Base-by-base conservation (phyloP, 345 rosid species). In the Conringia planisiliqua region DNA sequence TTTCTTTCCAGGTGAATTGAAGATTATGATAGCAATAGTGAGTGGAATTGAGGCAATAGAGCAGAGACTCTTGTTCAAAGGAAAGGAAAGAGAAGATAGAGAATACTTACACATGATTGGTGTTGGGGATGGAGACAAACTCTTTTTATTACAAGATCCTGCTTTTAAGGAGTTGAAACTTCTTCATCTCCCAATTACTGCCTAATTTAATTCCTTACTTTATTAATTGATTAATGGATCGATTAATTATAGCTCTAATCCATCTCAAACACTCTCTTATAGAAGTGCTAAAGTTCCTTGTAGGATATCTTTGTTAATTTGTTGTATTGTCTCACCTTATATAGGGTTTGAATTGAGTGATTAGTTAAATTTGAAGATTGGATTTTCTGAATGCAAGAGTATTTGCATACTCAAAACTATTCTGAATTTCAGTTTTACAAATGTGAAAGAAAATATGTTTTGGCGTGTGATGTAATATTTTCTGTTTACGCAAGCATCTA, bases 101-200 rank as follows among this genome's bases (percentile, higher is more conserved):
- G 98, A 90, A 66, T 85, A 78, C 75, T 69, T 94, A 64, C 97
- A 91, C 95, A 94, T 94, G 98, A 85, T 86, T 36, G 98, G 98
- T 3, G 95, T 94, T 68, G 82, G 85, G 79, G 92, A 91, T 86
- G 88, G 86, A 63, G 92, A 90, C 79, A 91, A 91, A 58, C 84
- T 94, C 59, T 81, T 94, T 29, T 66, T 91, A 73, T 70, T 94
- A 44, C 83, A 94, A 75, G 97, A 91, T 85, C 98, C 97, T n/a
- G 90, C 93, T 7, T 82, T 85, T 52, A 87, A 85, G 78, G 97
- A 91, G 68, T 82, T 73, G 84, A 94, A 88, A 80, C 89, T 84
- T 73, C 88, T 76, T 78, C 62, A 78, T 51, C 63, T 71, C 73
- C 76, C 73, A 70, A 78, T 78, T 39, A 35, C 62, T 65, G 80